Base-by-base conservation (phyloP, 2,329 filamentous ascomycete genomes). In the Aspergillus calidoustus region DNA sequence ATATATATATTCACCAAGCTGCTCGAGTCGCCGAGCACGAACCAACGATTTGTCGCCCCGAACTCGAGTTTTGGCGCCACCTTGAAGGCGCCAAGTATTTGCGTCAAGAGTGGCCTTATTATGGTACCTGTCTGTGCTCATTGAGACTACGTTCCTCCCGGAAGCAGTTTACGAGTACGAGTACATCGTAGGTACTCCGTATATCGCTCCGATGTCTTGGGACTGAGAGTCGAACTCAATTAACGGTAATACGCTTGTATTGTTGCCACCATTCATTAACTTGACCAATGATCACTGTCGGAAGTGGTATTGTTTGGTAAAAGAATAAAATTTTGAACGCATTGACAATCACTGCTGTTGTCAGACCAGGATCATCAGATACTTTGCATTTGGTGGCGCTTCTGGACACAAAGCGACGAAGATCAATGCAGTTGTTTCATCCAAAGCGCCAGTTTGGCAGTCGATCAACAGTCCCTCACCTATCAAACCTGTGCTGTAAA, bases 401-500 rank as follows among this genome's bases (percentile, higher is more conserved):
- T 30, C 28, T 50, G 48, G 5, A 50, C 25, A 50, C 13, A 30
- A 30, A n/a, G 7, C 28, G 13, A 50, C 15, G 48, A 30, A 31
- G 48, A 50, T 50, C 48, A 50, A 19, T 31, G 48, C 17, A 48
- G 22, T 19, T 13, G 46, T 25, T 48, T 41, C 34, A 41, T 48
- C 46, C 46, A 48, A 19, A 48, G 46, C 46, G 19, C 8, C 46
- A 48, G 22, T 15, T 4, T 17, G 23, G 47, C 23, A 23, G 23
- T 48, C 28, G 46, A 48, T 48, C 46, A 23, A 28, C 23, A 28
- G 7, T 51, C 49, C 7, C 30, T 51, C 17, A 51, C 49, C 28
- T 31, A 31, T 31, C 13, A 31, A 11, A 41, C 8, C 34, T 50
- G 59, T 54, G 38, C 55, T 59, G 62, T 54, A 64, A 62, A 62